Base-by-base conservation (phyloP, 2,329 filamentous ascomycete genomes). In the Beauveria sp. region DNA sequence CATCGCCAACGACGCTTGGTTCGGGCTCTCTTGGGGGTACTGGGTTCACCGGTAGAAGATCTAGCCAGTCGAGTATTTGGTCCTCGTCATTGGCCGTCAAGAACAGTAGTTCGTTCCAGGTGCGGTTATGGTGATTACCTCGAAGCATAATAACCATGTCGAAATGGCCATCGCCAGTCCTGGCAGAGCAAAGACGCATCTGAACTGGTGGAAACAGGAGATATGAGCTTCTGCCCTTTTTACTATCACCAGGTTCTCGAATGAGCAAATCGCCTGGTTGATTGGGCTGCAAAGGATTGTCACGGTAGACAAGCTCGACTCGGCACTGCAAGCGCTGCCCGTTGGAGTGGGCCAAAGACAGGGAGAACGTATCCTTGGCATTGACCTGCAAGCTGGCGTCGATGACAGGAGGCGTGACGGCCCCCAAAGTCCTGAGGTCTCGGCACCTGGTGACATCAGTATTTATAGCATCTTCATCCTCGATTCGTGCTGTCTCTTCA, bases 131-230 rank as follows among this genome's bases (percentile, higher is more conserved):
- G 64, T 83, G 74, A 3, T 78, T 78, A 46, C 91, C 92, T 62
- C 91, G 86, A 59, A 97, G 82, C 92, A 97, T 97, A 62, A 96
- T 77, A 9, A 96, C 82, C 63, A 97, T 81, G 66, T 96, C 87
- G 30, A 85, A 83, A 57, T 83, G 79, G 43, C 76, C 72, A 43
- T 92, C 87, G 14, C 92, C 92, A 63, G 81, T 85, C 44, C 93
- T 86, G 55, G 92, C 91, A 14, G 94, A 97, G 22, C 96, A 82
- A 63, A 84, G 82, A 41, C 81, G 79, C 64, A 85, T 80, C 20
- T 87, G 80, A n/a, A 97, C 80, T 1, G 94, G 93, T n/a, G 92
- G 89, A 69, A 99, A 96, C 0, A 99, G 81, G 5, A 99, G 82
- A 86, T 91, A 97, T 30, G 80, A 78, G 58, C 86, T 84, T 16